phyloP scores from a whole-genome alignment of 163 green algal genomes.

The Coccomyxa subellipsoidea region DNA sequence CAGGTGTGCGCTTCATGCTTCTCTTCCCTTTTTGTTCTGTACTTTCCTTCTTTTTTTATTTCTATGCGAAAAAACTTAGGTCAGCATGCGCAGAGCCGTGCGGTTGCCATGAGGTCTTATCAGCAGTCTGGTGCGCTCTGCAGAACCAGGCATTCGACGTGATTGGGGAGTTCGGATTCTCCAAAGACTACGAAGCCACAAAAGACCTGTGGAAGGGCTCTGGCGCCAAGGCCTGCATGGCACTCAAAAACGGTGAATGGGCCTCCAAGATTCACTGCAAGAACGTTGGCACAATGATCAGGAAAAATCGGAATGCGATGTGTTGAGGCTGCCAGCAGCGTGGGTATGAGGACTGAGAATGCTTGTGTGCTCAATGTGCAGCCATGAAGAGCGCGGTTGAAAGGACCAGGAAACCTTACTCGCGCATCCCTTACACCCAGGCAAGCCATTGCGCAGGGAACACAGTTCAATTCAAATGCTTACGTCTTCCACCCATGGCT shows the following conservation, averaged over 20 bases:
- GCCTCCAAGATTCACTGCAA: no score
- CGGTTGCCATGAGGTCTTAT: no score
- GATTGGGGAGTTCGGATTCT: constrained; percentile 1
- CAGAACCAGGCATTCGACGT: not conserved
- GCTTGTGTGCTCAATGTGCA: not conserved
- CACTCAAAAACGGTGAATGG: not conserved
- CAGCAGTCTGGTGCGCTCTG: not conserved
- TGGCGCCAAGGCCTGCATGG: not conserved
- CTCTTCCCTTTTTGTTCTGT: no score
- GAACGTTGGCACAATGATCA: no score
- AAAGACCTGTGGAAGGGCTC: not conserved
- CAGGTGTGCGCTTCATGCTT: not conserved
- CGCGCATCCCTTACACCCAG: not conserved
- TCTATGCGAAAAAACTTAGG: no score
- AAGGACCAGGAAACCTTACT: not conserved
- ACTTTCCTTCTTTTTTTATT: no score
- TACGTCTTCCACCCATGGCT: no score
- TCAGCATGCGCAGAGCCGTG: no score
- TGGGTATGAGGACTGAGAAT: not conserved
- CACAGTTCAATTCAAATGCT: no score
- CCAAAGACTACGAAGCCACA: not conserved
- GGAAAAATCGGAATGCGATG: no score
- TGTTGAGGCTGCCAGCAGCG: no score
- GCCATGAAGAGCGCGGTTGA: not conserved
- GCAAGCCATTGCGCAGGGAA: no score